These are phyloP conservation scores for Pseudocohnilembus persalinus DNA, from an alignment of 169 alveolate species.

Conservation along the genomic window DNA sequence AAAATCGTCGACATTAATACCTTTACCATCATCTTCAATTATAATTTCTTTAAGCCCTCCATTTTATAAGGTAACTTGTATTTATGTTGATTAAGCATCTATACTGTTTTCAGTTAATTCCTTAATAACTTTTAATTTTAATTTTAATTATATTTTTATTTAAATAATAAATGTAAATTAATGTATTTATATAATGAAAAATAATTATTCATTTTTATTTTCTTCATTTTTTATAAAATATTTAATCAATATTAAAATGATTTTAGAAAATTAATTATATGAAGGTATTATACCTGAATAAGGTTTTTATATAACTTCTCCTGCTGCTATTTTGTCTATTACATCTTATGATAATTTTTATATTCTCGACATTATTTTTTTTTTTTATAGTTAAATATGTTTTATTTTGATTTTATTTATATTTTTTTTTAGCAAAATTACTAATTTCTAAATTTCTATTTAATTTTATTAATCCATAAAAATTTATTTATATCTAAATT, in stretches of 20 bases:
- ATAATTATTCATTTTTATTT: not conserved
- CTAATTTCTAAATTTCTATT: too few species aligned
- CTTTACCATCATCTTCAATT: conserved; percentile 97
- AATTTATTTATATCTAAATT: too few species aligned
- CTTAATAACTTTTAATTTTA: conserved; percentile 86
- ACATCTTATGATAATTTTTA: conserved; percentile 86
- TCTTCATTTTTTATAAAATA: not conserved
- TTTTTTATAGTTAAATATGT: too few species aligned
- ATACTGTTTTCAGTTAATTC: conserved; percentile 97
- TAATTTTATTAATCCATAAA: too few species aligned
- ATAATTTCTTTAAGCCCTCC: conserved; percentile 93
- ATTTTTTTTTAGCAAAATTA: too few species aligned
- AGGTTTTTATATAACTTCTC: conserved; percentile 96
- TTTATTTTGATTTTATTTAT: too few species aligned
- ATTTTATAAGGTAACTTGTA: conserved; percentile 81
- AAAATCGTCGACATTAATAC: conserved; percentile 92
- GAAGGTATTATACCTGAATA: conserved; percentile 60
- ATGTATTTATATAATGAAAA: not conserved
- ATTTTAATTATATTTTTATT: not conserved
- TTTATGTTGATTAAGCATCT: conserved; percentile 95
- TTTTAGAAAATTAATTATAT: too few species aligned
- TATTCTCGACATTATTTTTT: conserved; percentile 44
- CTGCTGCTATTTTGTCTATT: conserved; percentile 96
- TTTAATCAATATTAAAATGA: not conserved
- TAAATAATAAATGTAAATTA: conserved; percentile 29